Evolutionary conservation across 1,284 basidiomycete genomes (phyloP), one percentile per base, ranked within the genome.

Genomic region (Malassezia pachydermatis): DNA sequence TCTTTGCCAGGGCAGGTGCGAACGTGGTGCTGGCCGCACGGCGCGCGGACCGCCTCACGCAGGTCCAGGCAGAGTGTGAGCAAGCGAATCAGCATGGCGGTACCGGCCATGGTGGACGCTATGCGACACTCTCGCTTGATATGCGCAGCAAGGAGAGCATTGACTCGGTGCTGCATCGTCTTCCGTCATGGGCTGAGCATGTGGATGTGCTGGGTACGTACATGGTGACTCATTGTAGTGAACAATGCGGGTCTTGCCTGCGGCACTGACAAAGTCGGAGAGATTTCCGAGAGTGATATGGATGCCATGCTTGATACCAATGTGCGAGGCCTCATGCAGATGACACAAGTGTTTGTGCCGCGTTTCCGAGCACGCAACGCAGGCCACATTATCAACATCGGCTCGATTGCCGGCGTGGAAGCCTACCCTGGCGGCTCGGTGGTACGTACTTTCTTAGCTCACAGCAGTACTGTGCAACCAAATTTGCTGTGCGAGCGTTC

Each of bases 301-400:
- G 68, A 72, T 43, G 76, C 79, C 51, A 95, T 98, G 89, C 86
- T 96, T 72, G 74, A 82, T 23, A 94, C 89, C 39, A 98, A 98
- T 72, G 88, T 94, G 41, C 77, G 86, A 54, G 88, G 88, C 7
- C 78, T 94, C 38, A 88, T 94, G 59, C 77, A 82, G 16, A 75
- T 90, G 61, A 86, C 84, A 7, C 86, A 89, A 63, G 73, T 84
- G 36, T 63, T 71, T 48, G 63, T 71, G 10, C 41, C 49, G 11
- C 19, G 20, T 58, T 95, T 98, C 80, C 96, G 89, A 75, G 79
- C 78, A 55, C 83, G 81, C 64, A 81, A 85, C 60, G 75, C 81
- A 0, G 94, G 94, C 0, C 90, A 95, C 74, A 77, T 99, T 60
- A 94, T 99, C 75, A 92, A 94, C 74, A 77, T 99, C 51, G 90